Evolutionary conservation across 2,329 filamentous ascomycete genomes (phyloP).

Genomic region (Alternaria consortialis): DNA sequence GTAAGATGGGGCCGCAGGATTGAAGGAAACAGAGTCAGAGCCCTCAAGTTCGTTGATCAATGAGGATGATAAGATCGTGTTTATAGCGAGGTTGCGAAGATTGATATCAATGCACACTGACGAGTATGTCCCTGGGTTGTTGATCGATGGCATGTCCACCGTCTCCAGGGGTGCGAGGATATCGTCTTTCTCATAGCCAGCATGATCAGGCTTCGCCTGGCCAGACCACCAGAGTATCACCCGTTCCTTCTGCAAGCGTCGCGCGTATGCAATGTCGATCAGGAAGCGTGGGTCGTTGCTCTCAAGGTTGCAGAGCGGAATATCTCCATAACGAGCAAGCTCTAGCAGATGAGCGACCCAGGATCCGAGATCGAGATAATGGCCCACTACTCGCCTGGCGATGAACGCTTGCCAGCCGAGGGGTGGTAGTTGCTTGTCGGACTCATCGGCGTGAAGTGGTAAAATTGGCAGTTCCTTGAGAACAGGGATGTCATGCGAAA

Average conservation of each 20-base stretch:
- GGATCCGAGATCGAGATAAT: slow-evolving; percentile 90
- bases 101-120: slow-evolving; percentile 97
- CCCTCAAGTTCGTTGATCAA: slow-evolving; percentile 97
- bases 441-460: slow-evolving; percentile 79
- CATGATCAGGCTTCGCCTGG: slow-evolving; percentile 88
- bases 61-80: slow-evolving; percentile 95
- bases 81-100: slow-evolving; percentile 93
- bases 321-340: slow-evolving; percentile 88
- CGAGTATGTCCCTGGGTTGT: slow-evolving; percentile 91
- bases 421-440: slow-evolving; percentile 87
- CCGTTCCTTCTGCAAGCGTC: slow-evolving; percentile 87
- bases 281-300: slow-evolving; percentile 92
- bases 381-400: slow-evolving; percentile 82
- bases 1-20: slow-evolving; percentile 72
- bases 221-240: slow-evolving; percentile 98
- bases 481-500: slow-evolving; percentile 85
- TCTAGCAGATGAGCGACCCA: slow-evolving; percentile 91
- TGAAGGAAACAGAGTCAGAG: slow-evolving; percentile 84
- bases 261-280: slow-evolving; percentile 94
- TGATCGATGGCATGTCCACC: slow-evolving; percentile 90
- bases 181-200: slow-evolving; percentile 93
- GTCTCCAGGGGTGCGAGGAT: slow-evolving; percentile 82
- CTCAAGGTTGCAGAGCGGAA: slow-evolving; percentile 95
- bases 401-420: slow-evolving; percentile 94
- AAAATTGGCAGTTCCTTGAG: slow-evolving; percentile 86